Evolutionary conservation across 208 protist genomes (phyloP), one percentile per base, ranked within the genome.

Genomic region (Trypanosomatidae sp.): DNA sequence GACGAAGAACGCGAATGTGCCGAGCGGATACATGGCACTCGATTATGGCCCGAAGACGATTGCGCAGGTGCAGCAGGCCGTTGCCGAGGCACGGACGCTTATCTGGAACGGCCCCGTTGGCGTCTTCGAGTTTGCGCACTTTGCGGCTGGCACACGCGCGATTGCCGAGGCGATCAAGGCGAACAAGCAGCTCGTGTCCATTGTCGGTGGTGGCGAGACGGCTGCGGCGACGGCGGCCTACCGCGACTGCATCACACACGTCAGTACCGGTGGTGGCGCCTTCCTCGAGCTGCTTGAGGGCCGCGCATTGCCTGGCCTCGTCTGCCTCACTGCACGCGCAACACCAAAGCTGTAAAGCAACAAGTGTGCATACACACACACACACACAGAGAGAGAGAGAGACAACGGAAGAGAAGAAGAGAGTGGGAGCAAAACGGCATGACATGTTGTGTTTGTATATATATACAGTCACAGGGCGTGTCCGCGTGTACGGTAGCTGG

Each of bases 211-310:
- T 56, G 98, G 98, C 61, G 98, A 99, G 60, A 98, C 97, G 24
- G 97, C 95, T 5, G 97, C 96, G 0, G 85, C 84, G 13, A 89
- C 85, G 10, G 77, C 97, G 56, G 63, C 52, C 23, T 92, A 86
- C 54, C 61, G 70, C 27, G 61, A 78, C 16, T 79, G 61, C 57
- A 93, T 99, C 33, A 92, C 78, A 24, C 97, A 99, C 67, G 89
- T 99, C n/a, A 96, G 76, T 44, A 99, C 98, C 48, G 98, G 98
- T 56, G 98, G 98, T 60, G 98, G 98, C 53, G 98, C 98, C n/a
- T 98, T 95, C 23, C 81, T 99, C 21, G 98, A 99, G 80, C 88
- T 99, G 21, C 83, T 99, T 6, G 97, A 99, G 69, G 98, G 98
- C 19, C 73, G 82, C 44, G 76, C 88, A 11, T 61, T 98, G 8